Percentiles rank a stretch among this genome's conserved stretches.
Conservation (phyloP, 2,329 filamentous ascomycete genomes). For the Alternaria ethzedia region DNA sequence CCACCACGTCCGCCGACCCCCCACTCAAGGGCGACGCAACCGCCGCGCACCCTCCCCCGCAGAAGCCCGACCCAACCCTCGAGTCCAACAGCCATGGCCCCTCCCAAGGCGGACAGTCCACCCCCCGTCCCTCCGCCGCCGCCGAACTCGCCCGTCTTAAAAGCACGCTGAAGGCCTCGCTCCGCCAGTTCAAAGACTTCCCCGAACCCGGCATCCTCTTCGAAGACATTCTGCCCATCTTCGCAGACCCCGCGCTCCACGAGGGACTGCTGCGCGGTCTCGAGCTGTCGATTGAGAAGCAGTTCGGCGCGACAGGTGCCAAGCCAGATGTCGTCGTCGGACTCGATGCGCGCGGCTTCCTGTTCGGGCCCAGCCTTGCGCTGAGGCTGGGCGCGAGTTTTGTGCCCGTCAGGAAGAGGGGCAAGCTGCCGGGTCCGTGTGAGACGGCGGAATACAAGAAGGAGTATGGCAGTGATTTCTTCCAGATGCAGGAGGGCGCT, state of each 20-base stretch:
- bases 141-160: conserved; percentile 64
- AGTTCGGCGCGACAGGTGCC: conserved; percentile 54
- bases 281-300: conserved; percentile 77
- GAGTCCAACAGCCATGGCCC: conserved; percentile 44
- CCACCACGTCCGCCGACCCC: conserved; percentile 24
- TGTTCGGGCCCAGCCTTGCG: conserved; percentile 91
- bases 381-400: conserved; percentile 83
- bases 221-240: conserved; percentile 97
- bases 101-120: conserved; percentile 57
- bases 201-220: conserved; percentile 92
- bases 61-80: conserved; percentile 44
- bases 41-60: conserved; percentile 39
- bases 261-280: conserved; percentile 80
- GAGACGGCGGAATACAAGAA: conserved; percentile 88
- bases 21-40: conserved; percentile 34
- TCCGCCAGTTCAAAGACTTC: conserved; percentile 91
- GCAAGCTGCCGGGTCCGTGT: conserved; percentile 91
- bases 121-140: conserved; percentile 57
- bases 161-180: conserved; percentile 70
- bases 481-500: conserved; percentile 91
- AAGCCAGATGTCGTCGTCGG: conserved; percentile 91
- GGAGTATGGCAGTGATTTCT: conserved; percentile 94
- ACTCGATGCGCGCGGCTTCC: conserved; percentile 90
- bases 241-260: conserved; percentile 78
- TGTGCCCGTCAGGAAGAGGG: conserved; percentile 91